phyloP scores from a whole-genome alignment of 1,139 yeast genomes.

The Debaryomyces robertsiae region DNA sequence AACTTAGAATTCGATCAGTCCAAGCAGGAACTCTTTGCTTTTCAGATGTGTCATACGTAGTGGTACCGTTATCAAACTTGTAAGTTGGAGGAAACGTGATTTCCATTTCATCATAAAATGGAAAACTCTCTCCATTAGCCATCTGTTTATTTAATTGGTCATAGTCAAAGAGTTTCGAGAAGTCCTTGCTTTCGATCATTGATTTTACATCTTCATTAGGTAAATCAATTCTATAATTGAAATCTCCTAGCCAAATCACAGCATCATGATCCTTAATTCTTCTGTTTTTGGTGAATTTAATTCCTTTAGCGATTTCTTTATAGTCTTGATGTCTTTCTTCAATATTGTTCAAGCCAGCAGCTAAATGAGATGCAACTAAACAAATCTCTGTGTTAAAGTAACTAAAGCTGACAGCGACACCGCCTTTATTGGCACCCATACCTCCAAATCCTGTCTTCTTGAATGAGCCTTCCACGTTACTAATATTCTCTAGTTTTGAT shows the following conservation, averaged over 20 bases:
- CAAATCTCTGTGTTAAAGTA: conserved; percentile 76
- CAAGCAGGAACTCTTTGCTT: conserved; percentile 95
- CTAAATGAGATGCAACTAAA: conserved; percentile 82
- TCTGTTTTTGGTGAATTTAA: conserved; percentile 51
- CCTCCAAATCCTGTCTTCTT: conserved; percentile 97
- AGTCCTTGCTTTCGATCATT: conserved; percentile 51
- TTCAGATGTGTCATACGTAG: conserved; percentile 79
- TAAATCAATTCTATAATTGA: conserved; percentile 79
- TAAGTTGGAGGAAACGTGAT: conserved; percentile 86
- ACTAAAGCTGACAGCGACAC: conserved; percentile 79
- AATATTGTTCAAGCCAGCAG: conserved; percentile 82
- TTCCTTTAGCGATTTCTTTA: conserved; percentile 63
- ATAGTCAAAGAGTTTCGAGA: conserved; percentile 56
- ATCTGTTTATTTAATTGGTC: conserved; percentile 82
- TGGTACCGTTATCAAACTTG: conserved; percentile 84
- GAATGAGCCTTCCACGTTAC: conserved; percentile 71
- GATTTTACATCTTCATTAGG: conserved; percentile 69
- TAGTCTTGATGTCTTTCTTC: conserved; percentile 86
- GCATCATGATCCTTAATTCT: conserved; percentile 73
- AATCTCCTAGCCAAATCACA: conserved; percentile 92
- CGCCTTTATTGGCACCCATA: conserved; percentile 94
- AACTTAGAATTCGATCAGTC: conserved; percentile 77
- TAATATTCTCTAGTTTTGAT: conserved; percentile 47
- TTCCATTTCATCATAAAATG: conserved; percentile 73
- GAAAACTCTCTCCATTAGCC: conserved; percentile 65